Base-by-base conservation (phyloP, 768 basidiomycete genomes). In the Tephrocybe sp. region DNA sequence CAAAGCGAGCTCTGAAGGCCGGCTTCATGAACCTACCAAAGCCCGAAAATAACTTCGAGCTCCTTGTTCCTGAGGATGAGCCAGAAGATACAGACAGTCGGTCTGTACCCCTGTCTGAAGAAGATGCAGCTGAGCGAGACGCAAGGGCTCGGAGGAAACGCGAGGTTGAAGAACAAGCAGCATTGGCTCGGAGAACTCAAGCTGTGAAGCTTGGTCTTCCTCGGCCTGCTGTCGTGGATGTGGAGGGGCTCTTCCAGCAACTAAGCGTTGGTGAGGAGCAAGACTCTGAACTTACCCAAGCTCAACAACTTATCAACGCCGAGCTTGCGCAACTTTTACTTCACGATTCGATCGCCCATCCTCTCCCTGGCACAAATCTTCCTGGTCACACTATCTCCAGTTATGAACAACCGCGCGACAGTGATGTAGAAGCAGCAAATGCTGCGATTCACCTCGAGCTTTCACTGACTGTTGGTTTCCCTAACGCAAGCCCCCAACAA, bases 31-130 rank as follows among this genome's bases (percentile, higher is more conserved):
- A 67, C 52, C 74, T 99, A 13, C 97, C 97, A 0, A 85, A 84
- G 57, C 94, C 97, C 0, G 92, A 97, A 71, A 97, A 98, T 65
- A 95, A 98, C 67, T 98, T 97, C 59, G 94, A 98, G 69, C 72
- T 99, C 39, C 78, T 94, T 36, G 84, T 95, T 8, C 91, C 91
- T 2, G 94, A 95, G 57, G 89, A 92, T 15, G 89, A 92, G 45
- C 88, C 81, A 10, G 86, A 87, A 16, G 80, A 81, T 15, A 86
- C 80, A 1, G 74, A 68, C 4, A 61, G 59, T 11, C 69, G 57
- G 5, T 48, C 31, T 10, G 56, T 42, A 19, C 7, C 50, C 16
- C 48, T 81, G 42, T 69, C 78, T 0, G 88, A 84, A 51, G 93
- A 97, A 66, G 97, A 99, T 66, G 94, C 94, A 0, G 88, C 94